Base-by-base conservation (phyloP, 2,329 filamentous ascomycete genomes). In the Magnaporthiopsis poae region DNA sequence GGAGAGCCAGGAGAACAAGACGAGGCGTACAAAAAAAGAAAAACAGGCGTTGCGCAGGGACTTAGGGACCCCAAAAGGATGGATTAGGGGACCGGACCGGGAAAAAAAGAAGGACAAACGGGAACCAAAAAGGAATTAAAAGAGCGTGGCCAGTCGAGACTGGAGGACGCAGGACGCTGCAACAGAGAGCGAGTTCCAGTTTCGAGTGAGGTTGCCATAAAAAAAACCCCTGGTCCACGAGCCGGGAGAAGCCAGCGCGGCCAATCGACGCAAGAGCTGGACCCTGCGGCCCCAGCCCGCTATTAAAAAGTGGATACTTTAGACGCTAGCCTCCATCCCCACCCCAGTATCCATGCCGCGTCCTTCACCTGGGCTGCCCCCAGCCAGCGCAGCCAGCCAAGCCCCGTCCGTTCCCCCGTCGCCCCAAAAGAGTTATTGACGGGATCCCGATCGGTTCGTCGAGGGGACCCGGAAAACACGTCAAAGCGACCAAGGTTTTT, bases 1-100 rank as follows among this genome's bases (percentile, higher is more conserved):
- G 78, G 79, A 77, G 73, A 78, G 76, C 78, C 79, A 79, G 79
- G 73, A 71, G 72, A 70, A 73, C 70, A 72, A 72, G 71, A 72
- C 70, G 70, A 68, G 65, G 52, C 70, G 36, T 13, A 74, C 78
- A 79, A 77, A 76, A 76, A 80, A 35, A 33, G 39, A 31, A 59
- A 31, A 21, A 21, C 9, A 25, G 46, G 46, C 46, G 46, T 56
- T 56, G 46, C 46, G 46, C 46, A 56, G 46, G 46, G 46, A 56
- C 46, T n/a, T 5, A 11, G 18, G 46, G 46, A 56, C 46, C 46
- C 46, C 46, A 21, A 56, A 21, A 7, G 46, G 46, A 56, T 56
- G 21, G 46, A 56, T 56, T 56, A 56, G n/a, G 46, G 46, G 46
- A 56, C 21, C 46, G 46, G 21, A n/a, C 46, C 46, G 0, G 21